Base-by-base conservation (phyloP, 768 basidiomycete genomes). In the Pholiota molesta region DNA sequence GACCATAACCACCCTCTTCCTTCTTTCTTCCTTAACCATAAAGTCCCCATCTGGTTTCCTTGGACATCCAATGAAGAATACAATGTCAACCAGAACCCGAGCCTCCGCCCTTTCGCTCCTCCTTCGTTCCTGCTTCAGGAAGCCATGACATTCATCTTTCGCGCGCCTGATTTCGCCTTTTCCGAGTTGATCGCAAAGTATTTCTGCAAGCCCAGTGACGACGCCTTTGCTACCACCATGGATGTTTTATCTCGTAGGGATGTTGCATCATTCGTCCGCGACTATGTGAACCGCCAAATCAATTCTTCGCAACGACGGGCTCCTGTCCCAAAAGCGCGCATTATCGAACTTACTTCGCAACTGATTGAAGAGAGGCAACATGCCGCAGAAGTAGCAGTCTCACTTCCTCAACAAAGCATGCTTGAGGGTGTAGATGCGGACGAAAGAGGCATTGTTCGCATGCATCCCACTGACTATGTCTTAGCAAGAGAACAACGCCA, bases 11-110 rank as follows among this genome's bases (percentile, higher is more conserved):
- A 53, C 11, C 54, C 52, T 19, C 13, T 54, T 3, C 61, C 55
- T 33, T 19, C 55, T 17, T 61, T 39, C 13, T 62, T 61, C 26
- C 26, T 47, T 11, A 19, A 53, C 3, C 49, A 57, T 29, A 14
- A 49, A 28, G 29, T 66, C 14, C 66, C 63, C 0, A 9, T 66
- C 1, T 64, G 35, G 31, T 66, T 64, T 23, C 53, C 55, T 6
- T 66, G 66, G 66, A 59, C 60, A 11, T 52, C 37, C 26, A 17
- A 16, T 1, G 57, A 58, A n/a, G 66, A 64, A 45, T 3, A 37
- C 11, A 40, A 33, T 2, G 52, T 63, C 29, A 21, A 6, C 4
- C 13, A 26, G 10, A 21, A 62, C 14, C 19, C 14, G 21, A 19
- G 19, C 7, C 42, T 62, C 4, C 17, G 8, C 17, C 55, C 47